Base-by-base conservation (phyloP, 2,329 filamentous ascomycete genomes). In the Hymenotorrendiella dingleyae region DNA sequence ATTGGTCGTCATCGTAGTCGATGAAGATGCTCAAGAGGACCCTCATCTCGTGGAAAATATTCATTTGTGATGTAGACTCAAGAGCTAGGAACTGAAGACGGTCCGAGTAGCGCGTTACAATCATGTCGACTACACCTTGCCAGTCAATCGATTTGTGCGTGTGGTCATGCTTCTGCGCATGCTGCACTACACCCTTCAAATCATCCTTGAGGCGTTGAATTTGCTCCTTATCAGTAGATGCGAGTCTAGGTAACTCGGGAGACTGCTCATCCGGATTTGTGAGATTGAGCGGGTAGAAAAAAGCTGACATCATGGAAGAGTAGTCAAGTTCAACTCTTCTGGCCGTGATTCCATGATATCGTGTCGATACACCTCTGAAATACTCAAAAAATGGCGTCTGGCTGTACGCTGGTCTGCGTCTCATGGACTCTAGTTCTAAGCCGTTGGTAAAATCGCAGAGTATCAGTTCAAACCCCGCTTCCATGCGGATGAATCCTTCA, bases 381-480 rank as follows among this genome's bases (percentile, higher is more conserved):
- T 70, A 71, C 48, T 60, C 56, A 20, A 58, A 53, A 4, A 28
- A 17, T 3, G 53, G 48, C 40, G 50, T 45, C 21, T 48, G 33
- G n/a, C n/a, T n/a, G n/a, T n/a, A n/a, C n/a, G n/a, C n/a, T n/a
- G n/a, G n/a, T n/a, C n/a, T n/a, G n/a, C n/a, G n/a, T n/a, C 35
- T 46, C 6, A 48, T 44, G 11, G 49, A 50, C 9, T 59, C 11
- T 9, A 59, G 49, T 8, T 58, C 47, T 29, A 61, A 27, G 1
- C 52, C 51, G 10, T 64, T 50, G 8, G 53, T 50, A 34, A 87
- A 86, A 40, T 80, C 66, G 58, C 82, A 87, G 16, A 82, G 66
- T 37, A 86, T 82, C 40, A 84, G 69, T 60, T 87, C 83, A 50
- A 86, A 86, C 0, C 83, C 83, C 14, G 73, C 71, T 55, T 87